Evolutionary conservation across 768 basidiomycete genomes (phyloP), one percentile per base, ranked within the genome.

Genomic region (Tremella fuciformis): DNA sequence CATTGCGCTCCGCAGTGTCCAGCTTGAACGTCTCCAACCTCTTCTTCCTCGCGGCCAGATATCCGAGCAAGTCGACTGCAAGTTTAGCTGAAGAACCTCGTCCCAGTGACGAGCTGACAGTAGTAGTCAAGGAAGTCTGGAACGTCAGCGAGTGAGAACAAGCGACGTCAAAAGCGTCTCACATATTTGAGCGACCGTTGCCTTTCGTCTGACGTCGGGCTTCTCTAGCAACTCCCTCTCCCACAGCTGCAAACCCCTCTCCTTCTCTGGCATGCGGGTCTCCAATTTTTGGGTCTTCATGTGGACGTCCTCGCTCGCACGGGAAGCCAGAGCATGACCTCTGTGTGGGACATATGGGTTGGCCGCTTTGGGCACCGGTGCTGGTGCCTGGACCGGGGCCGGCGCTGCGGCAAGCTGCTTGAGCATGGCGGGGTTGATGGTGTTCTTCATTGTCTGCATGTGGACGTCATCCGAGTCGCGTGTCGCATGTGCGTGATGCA

Each of bases 141-240:
- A 41, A 38, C 8, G 29, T 52, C 51, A 52, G 51, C 51, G 42
- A 18, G 6, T 46, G 42, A 4, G 42, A 46, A 41, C 8, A 22
- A 4, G 42, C 15, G 15, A 18, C 8, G 16, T 46, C 7, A 46
- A 22, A 46, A 46, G 42, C 6, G 1, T 65, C 79, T 64, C 74
- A 93, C 92, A 99, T 47, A 99, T 84, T 73, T 99, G 96, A 18
- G 93, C 92, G 9, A 99, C 91, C 1, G 93, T 97, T 1, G 94
- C 88, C 77, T 99, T 98, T 55, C 96, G 84, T 76, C 85, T 90
- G 53, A 97, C 87, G 76, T 98, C 96, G 13, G 86, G 76, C 59
- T 84, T 91, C 39, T 89, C 86, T 46, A 96, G 72, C 37, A 96
- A 80, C 65, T 91, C 87, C 63, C 82, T 83, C 78, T 99, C 92